Evolutionary conservation across 352 stramenopile species (phyloP).

Genomic region (Phytophthora boehmeriae): DNA sequence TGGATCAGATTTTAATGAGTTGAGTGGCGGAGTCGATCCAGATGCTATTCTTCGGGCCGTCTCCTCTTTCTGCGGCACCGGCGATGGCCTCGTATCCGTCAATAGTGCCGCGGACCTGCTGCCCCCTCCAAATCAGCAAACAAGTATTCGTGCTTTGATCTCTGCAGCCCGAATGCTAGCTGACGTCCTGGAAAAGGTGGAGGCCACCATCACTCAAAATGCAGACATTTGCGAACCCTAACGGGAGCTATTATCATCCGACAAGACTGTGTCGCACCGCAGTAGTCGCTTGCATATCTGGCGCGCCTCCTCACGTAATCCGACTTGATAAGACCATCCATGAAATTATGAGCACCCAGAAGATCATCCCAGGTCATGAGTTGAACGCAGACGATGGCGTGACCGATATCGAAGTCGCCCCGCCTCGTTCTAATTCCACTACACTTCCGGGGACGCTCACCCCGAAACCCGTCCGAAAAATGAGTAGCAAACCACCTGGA

Average conservation of each 20-base stretch:
- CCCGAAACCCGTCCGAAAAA: conserved; percentile 8
- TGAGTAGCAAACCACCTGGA: conserved; percentile 17
- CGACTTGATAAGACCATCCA: conserved; percentile 8
- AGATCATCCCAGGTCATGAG: conserved; percentile 34
- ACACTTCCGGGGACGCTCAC: conserved; percentile 12
- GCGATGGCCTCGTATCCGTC: background rate
- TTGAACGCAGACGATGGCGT: conserved; percentile 11
- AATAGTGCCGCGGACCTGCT: conserved; percentile 11
- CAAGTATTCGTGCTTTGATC: conserved; percentile 37
- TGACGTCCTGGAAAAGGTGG: conserved; percentile 36
- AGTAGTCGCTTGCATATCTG: conserved; percentile 16
- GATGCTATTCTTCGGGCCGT: conserved; percentile 27
- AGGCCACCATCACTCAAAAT: background rate
- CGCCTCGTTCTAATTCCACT: background rate
- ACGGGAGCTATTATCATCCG: background rate
- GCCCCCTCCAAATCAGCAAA: conserved; percentile 8
- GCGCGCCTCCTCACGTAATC: conserved; percentile 25
- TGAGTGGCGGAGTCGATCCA: conserved; percentile 19
- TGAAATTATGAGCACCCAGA: conserved; percentile 35
- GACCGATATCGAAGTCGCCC: conserved; percentile 16
- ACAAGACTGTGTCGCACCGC: conserved; percentile 1
- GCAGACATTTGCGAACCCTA: background rate
- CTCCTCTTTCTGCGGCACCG: conserved; percentile 23
- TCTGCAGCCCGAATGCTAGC: conserved; percentile 40
- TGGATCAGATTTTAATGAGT: conserved; percentile 39